phyloP scores from a whole-genome alignment of 2,329 filamentous ascomycete genomes.

The Myriangium duriaei region DNA sequence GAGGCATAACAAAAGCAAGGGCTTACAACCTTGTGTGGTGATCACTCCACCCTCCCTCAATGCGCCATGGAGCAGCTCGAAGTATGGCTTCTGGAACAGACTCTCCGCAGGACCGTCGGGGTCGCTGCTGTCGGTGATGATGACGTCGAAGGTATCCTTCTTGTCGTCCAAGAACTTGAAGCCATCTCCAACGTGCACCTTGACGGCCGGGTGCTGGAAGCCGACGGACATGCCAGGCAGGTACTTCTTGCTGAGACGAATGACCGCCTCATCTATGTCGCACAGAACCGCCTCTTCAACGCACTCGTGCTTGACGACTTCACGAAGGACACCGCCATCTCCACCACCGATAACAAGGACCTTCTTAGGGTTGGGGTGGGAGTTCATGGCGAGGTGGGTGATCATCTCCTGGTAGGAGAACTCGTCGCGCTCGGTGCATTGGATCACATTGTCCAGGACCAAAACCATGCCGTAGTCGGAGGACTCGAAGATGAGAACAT shows the following conservation, averaged over 20 bases:
- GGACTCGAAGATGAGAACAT: slow-evolving; percentile 97
- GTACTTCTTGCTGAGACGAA: slow-evolving; percentile 96
- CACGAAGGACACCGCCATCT: slow-evolving; percentile 91
- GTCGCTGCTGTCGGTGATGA: slow-evolving; percentile 98
- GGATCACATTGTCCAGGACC: slow-evolving; percentile 97
- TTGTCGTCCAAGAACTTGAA: slow-evolving; percentile 97
- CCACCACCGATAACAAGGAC: slow-evolving; percentile 96
- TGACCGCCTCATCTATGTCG: slow-evolving; percentile 98
- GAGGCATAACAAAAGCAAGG: slow-evolving; percentile 26
- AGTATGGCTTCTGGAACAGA: slow-evolving; percentile 98
- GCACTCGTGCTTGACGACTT: slow-evolving; percentile 97
- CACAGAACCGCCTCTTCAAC: slow-evolving; percentile 94
- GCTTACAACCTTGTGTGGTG: slow-evolving; percentile 99
- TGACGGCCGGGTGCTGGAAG: slow-evolving; percentile 83
- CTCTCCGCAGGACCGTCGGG: slow-evolving; percentile 92
- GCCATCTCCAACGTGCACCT: slow-evolving; percentile 86
- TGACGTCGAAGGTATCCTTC: slow-evolving; percentile 97
- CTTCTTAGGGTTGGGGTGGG: slow-evolving; percentile 95
- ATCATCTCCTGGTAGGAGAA: slow-evolving; percentile 99
- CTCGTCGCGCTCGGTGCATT: slow-evolving; percentile 96
- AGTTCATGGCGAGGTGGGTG: slow-evolving; percentile 94
- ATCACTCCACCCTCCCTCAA: slow-evolving; percentile 94
- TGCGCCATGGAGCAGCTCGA: slow-evolving; percentile 80
- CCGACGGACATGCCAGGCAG: slow-evolving; percentile 87
- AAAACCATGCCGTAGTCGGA: slow-evolving; percentile 93